Evolutionary conservation across 2,329 filamentous ascomycete species (phyloP), one percentile per base, ranked within the genome.

Genomic region (Ilyonectria robusta): DNA sequence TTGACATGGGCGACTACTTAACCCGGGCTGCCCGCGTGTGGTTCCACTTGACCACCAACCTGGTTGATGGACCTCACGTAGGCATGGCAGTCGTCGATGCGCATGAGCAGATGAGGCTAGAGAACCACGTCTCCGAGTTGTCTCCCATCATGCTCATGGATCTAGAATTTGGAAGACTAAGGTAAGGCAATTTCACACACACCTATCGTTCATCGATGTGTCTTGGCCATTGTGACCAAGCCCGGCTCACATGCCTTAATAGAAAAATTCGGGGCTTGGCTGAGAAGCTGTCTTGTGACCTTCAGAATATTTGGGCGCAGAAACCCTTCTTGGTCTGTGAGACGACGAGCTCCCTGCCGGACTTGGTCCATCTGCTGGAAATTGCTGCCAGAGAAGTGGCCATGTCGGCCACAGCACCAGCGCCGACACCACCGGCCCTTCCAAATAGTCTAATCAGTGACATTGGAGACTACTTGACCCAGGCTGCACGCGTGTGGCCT

Each of bases 1-100:
- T 70, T 37, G 78, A 81, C 35, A 75, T 81, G 64, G 80, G 80
- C 35, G 79, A 81, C 23, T 81, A 81, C 63, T 67, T 81, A 21
- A 71, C 74, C 33, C 76, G 76, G 31, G 79, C 77, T 19, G 78
- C 80, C 23, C 60, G 74, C 42, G 70, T 81, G 63, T 81, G 76
- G 78, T 72, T 76, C n/a, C 70, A 68, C 21, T 67, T 81, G 56
- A 80, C 79, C 33, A 75, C 79, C 15, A 73, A 69, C 35, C 70
- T 81, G 17, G 68, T 80, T 4, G 67, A 76, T 47, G 79, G 78
- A 17, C 72, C 76, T 23, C 78, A 81, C 62, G 77, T 81, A 50
- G 70, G 73, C 17, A 67, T 71, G 37, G 75, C 76, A 37, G 69
- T 72, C n/a, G 54, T 70, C 4, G 72, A 76, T 37, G 75, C 72